Evolutionary conservation across 768 basidiomycete genomes (phyloP).

Genomic region (Trametes sanguinea): DNA sequence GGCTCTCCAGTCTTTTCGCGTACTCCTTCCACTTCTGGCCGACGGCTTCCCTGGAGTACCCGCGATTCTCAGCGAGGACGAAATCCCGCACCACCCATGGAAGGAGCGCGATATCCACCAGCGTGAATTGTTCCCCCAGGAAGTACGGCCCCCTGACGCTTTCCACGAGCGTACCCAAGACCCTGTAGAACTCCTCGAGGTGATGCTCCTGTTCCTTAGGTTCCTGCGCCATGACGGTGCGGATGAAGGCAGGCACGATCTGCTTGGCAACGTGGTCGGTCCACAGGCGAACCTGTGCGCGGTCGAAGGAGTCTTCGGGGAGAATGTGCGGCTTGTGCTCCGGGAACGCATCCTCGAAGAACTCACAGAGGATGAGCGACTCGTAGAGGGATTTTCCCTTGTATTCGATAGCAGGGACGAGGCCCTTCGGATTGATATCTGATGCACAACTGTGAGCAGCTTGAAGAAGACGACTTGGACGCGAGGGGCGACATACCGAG

Average conservation of each 20-base stretch:
- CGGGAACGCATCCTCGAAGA: slow-evolving; percentile 63
- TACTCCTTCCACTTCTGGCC: slow-evolving; percentile 49
- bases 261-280: slow-evolving; percentile 56
- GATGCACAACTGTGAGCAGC: too few relatives aligned
- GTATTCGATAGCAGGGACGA: slow-evolving; percentile 62
- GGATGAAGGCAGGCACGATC: slow-evolving; percentile 53
- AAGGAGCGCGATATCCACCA: slow-evolving; percentile 55
- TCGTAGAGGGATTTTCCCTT: slow-evolving; percentile 59
- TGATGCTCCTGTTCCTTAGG: slow-evolving; percentile 38
- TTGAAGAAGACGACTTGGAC: too few relatives aligned
- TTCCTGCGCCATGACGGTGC: slow-evolving; percentile 38
- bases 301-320: slow-evolving; percentile 51
- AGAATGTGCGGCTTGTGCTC: slow-evolving; percentile 46
- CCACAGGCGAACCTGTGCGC: slow-evolving; percentile 57
- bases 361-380: slow-evolving; percentile 63
- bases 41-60: slow-evolving; percentile 45
- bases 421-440: slow-evolving; percentile 68
- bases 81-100: slow-evolving; percentile 57
- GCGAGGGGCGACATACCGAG: slow-evolving; percentile 39
- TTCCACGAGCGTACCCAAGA: slow-evolving; percentile 38
- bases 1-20: slow-evolving; percentile 40
- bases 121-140: slow-evolving; percentile 51
- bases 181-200: slow-evolving; percentile 39
- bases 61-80: slow-evolving; percentile 50
- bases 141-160: slow-evolving; percentile 55